phyloP scores from a whole-genome alignment of 169 alveolate genomes.

The Cryptosporidium sp. region DNA sequence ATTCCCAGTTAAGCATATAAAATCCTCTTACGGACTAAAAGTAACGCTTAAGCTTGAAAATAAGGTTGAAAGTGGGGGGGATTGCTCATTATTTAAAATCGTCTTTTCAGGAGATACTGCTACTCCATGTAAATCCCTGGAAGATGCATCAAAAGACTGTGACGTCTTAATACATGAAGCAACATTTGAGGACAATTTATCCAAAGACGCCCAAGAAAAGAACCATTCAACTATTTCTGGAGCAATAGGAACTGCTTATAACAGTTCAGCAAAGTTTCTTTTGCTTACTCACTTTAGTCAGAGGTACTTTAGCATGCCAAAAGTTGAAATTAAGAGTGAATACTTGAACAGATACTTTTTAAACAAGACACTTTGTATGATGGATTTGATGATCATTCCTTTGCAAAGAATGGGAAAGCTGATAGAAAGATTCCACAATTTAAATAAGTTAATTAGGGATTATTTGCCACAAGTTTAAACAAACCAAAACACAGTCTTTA shows the following conservation, averaged over 20 bases:
- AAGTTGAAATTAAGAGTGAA: constrained; percentile 68
- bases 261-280: constrained; percentile 79
- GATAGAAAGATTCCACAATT: neutral
- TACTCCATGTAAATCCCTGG: constrained; percentile 88
- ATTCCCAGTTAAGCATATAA: constrained; percentile 76
- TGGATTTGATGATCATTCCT: constrained; percentile 54
- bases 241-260: constrained; percentile 83
- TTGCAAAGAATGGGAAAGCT: neutral
- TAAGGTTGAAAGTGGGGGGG: constrained; percentile 75
- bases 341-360: neutral
- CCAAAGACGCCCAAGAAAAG: constrained; percentile 85
- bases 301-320: constrained; percentile 83
- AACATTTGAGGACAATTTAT: constrained; percentile 86
- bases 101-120: constrained; percentile 92
- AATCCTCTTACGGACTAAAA: constrained; percentile 83
- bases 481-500: constrained; percentile 19
- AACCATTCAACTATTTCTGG: constrained; percentile 83
- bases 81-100: constrained; percentile 74
- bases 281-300: constrained; percentile 92
- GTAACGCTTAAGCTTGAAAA: constrained; percentile 82
- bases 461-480: constrained; percentile 72
- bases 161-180: constrained; percentile 92
- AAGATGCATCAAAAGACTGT: constrained; percentile 83
- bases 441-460: constrained; percentile 41
- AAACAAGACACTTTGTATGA: constrained; percentile 23